Base-by-base conservation (phyloP, 257 asterid species). In the Fraxinus excelsior region DNA sequence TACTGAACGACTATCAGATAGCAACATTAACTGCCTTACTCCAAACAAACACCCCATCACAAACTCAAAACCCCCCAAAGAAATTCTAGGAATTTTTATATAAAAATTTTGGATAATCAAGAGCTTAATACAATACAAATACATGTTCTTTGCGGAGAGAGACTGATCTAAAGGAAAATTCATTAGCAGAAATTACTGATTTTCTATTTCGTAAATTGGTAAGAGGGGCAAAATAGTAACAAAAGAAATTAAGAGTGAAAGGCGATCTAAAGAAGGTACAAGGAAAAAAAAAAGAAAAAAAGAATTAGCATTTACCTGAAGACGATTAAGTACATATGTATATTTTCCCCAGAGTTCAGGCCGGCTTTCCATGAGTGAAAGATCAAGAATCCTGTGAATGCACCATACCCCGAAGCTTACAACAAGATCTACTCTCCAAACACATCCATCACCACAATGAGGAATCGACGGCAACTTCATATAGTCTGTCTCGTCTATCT, bases 271-370 rank as follows among this genome's bases (percentile, higher is more conserved):
- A 37, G 28, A 46, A 16, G 49, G 67, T 37, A 28, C 7, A 0
- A n/a, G n/a, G n/a, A n/a, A n/a, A 64, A 78, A 35, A 31, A 7
- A 7, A 26, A 74, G 56, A 29, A 64, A 11, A 2, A 18, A 32
- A 58, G 1, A 16, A 42, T 37, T 51, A 56, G 21, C n/a, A 18
- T 19, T 72, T 86, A 96, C 99, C 98, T 96, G 99, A 75, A 96
- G 98, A 40, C 98, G 97, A 49, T 96, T 96, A 53, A 96, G 96
- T 56, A 90, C 97, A 60, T 80, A 93, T 34, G 99, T 96, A 80
- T 96, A 96, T 82, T 91, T 96, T 29, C 99, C 99, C 99, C 99
- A 96, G 32, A 96, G 94, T 80, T 96, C 98, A 0, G 99, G 99
- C 79, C 99, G 78, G 84, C 99, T 96, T 82, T 96, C 99, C 97